Conservation (phyloP, 768 basidiomycete species). For the Podaxis sp. region DNA sequence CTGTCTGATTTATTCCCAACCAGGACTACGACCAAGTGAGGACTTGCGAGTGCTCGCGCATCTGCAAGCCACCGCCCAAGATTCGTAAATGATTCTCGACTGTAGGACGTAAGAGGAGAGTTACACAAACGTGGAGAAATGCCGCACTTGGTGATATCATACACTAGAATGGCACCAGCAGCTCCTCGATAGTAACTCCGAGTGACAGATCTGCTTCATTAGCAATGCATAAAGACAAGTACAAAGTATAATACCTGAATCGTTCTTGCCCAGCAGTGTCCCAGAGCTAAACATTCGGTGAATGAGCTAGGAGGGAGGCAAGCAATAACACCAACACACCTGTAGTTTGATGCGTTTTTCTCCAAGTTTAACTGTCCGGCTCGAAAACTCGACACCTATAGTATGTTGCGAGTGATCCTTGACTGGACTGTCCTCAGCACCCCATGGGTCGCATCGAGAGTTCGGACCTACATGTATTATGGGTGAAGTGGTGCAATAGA, state of each 20-base stretch:
- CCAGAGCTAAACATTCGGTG: conserved; percentile 62
- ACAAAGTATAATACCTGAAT: conserved; percentile 53
- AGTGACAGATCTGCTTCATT: conserved; percentile 68
- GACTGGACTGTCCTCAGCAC: conserved; percentile 47
- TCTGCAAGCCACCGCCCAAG: conserved; percentile 90
- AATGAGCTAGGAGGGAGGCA: conserved; percentile 15
- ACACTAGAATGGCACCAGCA: conserved; percentile 86
- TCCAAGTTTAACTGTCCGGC: conserved; percentile 86
- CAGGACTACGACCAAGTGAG: conserved; percentile 83
- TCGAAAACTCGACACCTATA: conserved; percentile 97
- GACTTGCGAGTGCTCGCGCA: conserved; percentile 87
- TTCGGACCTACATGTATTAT: conserved; percentile 78
- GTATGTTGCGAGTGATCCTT: conserved; percentile 97
- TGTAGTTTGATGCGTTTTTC: conserved; percentile 96
- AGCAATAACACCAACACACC: conserved; percentile 35
- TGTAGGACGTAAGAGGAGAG: conserved; percentile 28
- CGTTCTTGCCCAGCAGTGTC: conserved; percentile 97
- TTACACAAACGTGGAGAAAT: not conserved
- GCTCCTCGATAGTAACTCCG: conserved; percentile 96
- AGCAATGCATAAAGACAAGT: conserved; percentile 11
- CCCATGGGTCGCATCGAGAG: conserved; percentile 1
- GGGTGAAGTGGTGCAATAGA: conserved; percentile 92
- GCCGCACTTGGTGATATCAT: conserved; percentile 86
- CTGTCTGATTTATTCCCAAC: conserved; percentile 96
- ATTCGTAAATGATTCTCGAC: conserved; percentile 83